Evolutionary conservation across 768 basidiomycete genomes (phyloP), one percentile per base, ranked within the genome.

Genomic region (Trichaptum fuscoviolaceum): DNA sequence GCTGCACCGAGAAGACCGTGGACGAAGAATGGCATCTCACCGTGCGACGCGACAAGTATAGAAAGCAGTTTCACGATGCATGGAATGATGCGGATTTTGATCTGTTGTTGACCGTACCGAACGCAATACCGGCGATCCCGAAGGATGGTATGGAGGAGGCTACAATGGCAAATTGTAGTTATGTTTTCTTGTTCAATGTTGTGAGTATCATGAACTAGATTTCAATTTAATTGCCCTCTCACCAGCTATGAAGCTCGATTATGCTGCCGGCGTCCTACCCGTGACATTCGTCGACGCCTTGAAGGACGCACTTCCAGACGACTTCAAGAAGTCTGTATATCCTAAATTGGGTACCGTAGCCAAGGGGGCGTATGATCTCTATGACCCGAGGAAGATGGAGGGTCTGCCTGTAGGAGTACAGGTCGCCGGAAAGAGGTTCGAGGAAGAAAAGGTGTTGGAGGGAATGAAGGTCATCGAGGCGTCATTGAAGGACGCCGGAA

Each of bases 381-480:
- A 83, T 67, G 78, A 82, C 63, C 69, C 77, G 7, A 65, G 66
- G 25, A 75, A 76, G 58, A 81, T 83, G 79, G 73, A 79, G 35
- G 83, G 81, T 17, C 75, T 83, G 26, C 83, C 83, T 0, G 72
- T 84, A 2, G 78, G 79, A 1, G 72, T 84, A 25, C 81, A 83
- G 69, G 69, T 84, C 58, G 72, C 80, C 9, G 82, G 82, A 0
- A 74, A 74, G 34, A 76, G 81, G 15, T 72, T 81, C 6, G 78
- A 82, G 65, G 84, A 85, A 70, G 84, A 85, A 72, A 79, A 78
- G 25, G 82, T 81, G 1, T 65, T 85, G 52, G 78, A 78, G 67
- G 81, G 81, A 2, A 83, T 84, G 77, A 76, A 78, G 65, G 66
- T 82, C 62, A 74, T 84, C 24, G 73, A 78, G 35, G 64, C 30